Conservation (phyloP, 2,329 filamentous ascomycete genomes). For the Coniella vitis region DNA sequence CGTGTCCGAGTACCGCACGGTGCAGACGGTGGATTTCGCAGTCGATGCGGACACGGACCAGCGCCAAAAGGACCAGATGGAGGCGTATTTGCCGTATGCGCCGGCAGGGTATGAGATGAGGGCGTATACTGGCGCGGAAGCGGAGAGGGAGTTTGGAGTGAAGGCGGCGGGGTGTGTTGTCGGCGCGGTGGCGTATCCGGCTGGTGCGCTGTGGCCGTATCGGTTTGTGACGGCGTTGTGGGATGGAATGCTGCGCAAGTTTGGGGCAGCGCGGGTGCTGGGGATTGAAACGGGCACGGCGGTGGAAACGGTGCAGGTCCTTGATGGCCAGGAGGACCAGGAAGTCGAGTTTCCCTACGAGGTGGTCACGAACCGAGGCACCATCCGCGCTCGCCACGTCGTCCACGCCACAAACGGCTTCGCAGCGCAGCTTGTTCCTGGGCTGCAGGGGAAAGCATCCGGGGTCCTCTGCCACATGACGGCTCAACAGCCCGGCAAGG, state of each 20-base stretch:
- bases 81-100: conserved; percentile 26
- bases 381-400: conserved; percentile 40
- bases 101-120: conserved; percentile 19
- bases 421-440: conserved; percentile 43
- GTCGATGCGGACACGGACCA: conserved; percentile 26
- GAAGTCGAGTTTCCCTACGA: conserved; percentile 27
- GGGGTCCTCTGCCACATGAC: conserved; percentile 43
- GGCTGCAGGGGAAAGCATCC: conserved; percentile 37
- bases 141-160: conserved; percentile 29
- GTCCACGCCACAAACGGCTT: conserved; percentile 54
- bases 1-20: conserved; percentile 34
- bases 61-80: conserved; percentile 30
- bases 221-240: conserved; percentile 41
- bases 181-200: conserved; percentile 37
- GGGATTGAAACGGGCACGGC: conserved; percentile 33
- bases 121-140: conserved; percentile 29
- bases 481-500: conserved; percentile 35
- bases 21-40: conserved; percentile 41
- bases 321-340: neutral
- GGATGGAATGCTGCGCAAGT: conserved; percentile 31
- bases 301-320: conserved; percentile 24
- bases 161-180: conserved; percentile 24
- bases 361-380: conserved; percentile 38
- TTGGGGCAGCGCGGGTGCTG: conserved; percentile 22
- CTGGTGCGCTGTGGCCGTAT: conserved; percentile 46